These are phyloP conservation scores for Hanseniaspora taiwanica DNA, from an alignment of 805 yeast genomes.

Conservation along the genomic window DNA sequence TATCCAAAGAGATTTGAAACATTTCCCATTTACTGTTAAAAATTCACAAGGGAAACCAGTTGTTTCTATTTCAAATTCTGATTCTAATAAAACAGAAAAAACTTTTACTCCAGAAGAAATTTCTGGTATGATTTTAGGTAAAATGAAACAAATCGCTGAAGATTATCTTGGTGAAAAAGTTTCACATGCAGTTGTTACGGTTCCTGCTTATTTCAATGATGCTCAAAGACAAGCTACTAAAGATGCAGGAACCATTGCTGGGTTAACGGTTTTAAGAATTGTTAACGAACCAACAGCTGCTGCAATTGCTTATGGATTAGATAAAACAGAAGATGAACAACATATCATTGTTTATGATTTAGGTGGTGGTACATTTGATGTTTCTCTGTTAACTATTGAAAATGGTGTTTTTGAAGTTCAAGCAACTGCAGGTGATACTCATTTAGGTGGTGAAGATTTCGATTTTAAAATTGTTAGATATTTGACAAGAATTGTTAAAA, in stretches of 20 bases:
- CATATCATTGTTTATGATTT: constrained; percentile 86
- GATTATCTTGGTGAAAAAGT: constrained; percentile 75
- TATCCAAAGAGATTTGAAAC: constrained; percentile 72
- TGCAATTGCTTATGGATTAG: constrained; percentile 93
- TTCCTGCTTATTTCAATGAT: constrained; percentile 87
- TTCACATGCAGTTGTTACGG: constrained; percentile 84
- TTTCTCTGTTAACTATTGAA: constrained; percentile 73
- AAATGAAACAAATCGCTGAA: constrained; percentile 90
- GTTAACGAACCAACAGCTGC: constrained; percentile 96
- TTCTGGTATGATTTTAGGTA: constrained; percentile 80
- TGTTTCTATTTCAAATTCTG: constrained; percentile 45
- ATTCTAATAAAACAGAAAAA: constrained; percentile 46
- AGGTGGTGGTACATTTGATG: constrained; percentile 98
- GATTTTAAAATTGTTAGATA: constrained; percentile 82
- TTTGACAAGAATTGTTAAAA: constrained; percentile 76
- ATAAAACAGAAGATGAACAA: constrained; percentile 68
- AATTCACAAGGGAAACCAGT: constrained; percentile 72
- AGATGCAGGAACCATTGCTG: constrained; percentile 89
- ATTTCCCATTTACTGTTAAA: constrained; percentile 61
- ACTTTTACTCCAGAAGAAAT: constrained; percentile 90
- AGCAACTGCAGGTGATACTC: constrained; percentile 94
- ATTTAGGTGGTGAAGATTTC: constrained; percentile 95
- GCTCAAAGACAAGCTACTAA: constrained; percentile 92
- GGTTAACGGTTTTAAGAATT: constrained; percentile 75
- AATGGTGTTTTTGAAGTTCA: constrained; percentile 87